Base-by-base conservation (phyloP, 345 rosid species). In the Populus alba region DNA sequence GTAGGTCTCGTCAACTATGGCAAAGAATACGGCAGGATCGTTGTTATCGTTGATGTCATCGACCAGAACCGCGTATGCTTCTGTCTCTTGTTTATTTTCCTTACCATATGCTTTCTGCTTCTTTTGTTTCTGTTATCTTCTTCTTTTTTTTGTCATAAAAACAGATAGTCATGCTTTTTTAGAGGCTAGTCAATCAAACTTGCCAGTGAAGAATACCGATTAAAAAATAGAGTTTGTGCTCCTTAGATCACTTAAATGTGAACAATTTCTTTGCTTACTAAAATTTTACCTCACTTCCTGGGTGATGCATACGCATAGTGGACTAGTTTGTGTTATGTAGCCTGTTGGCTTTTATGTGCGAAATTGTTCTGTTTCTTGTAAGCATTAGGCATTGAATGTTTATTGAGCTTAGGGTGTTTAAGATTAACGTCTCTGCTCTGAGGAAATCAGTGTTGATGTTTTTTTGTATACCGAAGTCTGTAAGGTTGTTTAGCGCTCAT, bases 1-100 rank as follows among this genome's bases (percentile, higher is more conserved):
- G 98, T 92, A 11, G 97, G 95, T 7, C 91, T 94, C 3, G 90
- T 94, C 80, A 94, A 92, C 90, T 94, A 94, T 78, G 95, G 98
- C 5, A 86, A 89, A 75, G 98, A 94, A 23, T 94, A 91, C 39
- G 94, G 97, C 12, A 90, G 81, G 87, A 93, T 94, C 53, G 97
- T 94, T 1, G 98, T 94, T 61, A 91, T 94, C 81, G 98, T 94
- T 75, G 97, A 94, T 80, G 94, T 94, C 41, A 77, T 92, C 77
- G 96, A 92, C 76, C 97, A 94, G 87, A 94, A 94, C 90, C 81
- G 96, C 71, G 98, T 94, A 87, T 5, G 75, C 39, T 63, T 7
- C 71, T 51, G 45, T 41, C 31, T 23, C 0, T 2, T 4, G 47
- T 4, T 17, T 51, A 9, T 49, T 22, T 77, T 8, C 2, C 70